Conservation (phyloP, 805 yeast species). For the Saturnispora kantuleensis region DNA sequence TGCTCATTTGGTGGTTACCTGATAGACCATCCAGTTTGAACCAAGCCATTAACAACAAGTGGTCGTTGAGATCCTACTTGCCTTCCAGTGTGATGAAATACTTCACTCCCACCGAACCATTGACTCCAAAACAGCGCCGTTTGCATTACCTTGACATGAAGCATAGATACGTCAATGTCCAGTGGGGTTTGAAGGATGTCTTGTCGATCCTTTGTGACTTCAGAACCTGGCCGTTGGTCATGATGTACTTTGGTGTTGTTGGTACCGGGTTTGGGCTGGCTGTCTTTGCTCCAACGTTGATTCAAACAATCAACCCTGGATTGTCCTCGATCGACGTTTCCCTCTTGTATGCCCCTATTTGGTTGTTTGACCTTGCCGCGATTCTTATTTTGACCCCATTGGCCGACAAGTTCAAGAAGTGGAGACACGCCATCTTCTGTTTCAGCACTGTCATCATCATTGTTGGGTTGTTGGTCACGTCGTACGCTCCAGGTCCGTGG, state of each 20-base stretch:
- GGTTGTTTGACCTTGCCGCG: slow-evolving; percentile 77
- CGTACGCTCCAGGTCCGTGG: slow-evolving; percentile 70
- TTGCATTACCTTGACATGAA: slow-evolving; percentile 56
- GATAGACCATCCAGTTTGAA: slow-evolving; percentile 48
- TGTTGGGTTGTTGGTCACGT: slow-evolving; percentile 63
- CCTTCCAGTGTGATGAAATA: slow-evolving; percentile 14
- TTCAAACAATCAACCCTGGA: slow-evolving; percentile 51
- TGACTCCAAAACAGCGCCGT: slow-evolving; percentile 40
- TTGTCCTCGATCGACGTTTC: slow-evolving; percentile 62
- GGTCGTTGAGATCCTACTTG: slow-evolving; percentile 15
- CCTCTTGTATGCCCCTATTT: slow-evolving; percentile 76
- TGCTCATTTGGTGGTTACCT: slow-evolving; percentile 76
- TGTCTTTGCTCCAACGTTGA: slow-evolving; percentile 74
- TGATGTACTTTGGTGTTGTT: slow-evolving; percentile 90
- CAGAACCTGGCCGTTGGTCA: slow-evolving; percentile 68
- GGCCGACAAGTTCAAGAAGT: slow-evolving; percentile 56
- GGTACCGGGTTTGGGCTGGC: slow-evolving; percentile 87
- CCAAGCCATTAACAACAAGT: slow-evolving; percentile 8
- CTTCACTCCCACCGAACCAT: slow-evolving; percentile 32
- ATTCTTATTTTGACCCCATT: slow-evolving; percentile 69
- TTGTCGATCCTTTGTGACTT: slow-evolving; percentile 44
- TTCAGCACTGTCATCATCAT: slow-evolving; percentile 59
- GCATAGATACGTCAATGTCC: slow-evolving; percentile 33
- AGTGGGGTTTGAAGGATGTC: slow-evolving; percentile 57
- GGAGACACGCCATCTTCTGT: slow-evolving; percentile 54